phyloP scores from a whole-genome alignment of 2,329 filamentous ascomycete genomes.

The Hypoxylon sp. region DNA sequence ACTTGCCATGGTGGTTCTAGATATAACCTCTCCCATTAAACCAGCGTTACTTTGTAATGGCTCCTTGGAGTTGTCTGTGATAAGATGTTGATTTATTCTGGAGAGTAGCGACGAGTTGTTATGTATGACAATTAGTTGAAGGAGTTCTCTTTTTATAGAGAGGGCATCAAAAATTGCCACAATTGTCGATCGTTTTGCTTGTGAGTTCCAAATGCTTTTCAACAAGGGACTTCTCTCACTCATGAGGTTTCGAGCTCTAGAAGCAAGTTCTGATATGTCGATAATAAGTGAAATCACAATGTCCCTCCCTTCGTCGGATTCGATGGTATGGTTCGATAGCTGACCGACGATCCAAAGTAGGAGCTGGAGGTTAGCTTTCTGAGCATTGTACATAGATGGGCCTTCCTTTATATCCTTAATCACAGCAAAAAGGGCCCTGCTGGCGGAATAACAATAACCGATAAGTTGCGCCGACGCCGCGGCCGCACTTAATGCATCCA shows the following conservation, averaged over 20 bases:
- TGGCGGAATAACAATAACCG: too few relatives aligned
- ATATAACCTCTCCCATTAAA: neutral
- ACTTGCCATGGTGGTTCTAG: neutral
- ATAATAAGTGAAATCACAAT: neutral
- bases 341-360: neutral
- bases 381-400: neutral
- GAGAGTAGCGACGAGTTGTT: neutral
- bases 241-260: neutral
- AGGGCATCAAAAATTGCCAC: neutral
- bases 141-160: neutral
- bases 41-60: neutral
- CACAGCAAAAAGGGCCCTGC: neutral
- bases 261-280: constrained; percentile 1
- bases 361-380: neutral
- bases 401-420: constrained; percentile 2
- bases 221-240: neutral
- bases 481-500: too few relatives aligned
- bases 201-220: neutral
- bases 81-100: neutral
- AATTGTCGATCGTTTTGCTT: neutral
- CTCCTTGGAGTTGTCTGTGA: neutral
- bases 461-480: too few relatives aligned
- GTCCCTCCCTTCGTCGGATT: neutral
- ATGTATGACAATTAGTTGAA: neutral
- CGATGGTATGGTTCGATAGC: neutral